These are phyloP conservation scores for Termitomyces sp. DNA, from an alignment of 768 basidiomycete species.

Conservation along the genomic window DNA sequence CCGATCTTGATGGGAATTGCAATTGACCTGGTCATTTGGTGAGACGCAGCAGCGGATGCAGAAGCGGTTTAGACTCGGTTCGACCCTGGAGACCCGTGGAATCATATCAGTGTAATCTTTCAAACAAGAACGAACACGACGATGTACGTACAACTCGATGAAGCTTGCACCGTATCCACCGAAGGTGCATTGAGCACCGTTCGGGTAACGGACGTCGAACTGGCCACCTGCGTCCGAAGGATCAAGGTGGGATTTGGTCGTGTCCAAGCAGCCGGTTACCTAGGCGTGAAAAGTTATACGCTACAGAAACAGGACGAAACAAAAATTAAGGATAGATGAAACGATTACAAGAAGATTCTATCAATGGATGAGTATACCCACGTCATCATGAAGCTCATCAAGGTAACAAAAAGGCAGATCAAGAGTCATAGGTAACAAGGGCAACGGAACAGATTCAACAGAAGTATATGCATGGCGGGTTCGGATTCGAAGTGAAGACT, in stretches of 20 bases:
- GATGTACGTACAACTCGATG: slow-evolving; percentile 37
- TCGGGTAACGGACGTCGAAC: slow-evolving; percentile 46
- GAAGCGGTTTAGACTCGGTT: slow-evolving; percentile 42
- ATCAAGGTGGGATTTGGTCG: slow-evolving; percentile 13
- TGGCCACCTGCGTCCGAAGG: slow-evolving; percentile 42
- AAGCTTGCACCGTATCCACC: slow-evolving; percentile 51
- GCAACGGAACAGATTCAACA: neutral
- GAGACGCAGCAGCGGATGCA: slow-evolving; percentile 45
- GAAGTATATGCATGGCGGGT: neutral
- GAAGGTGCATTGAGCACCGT: slow-evolving; percentile 51
- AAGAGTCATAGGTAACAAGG: neutral
- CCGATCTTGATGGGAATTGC: slow-evolving; percentile 49
- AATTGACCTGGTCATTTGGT: slow-evolving; percentile 40
- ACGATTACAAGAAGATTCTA: neutral
- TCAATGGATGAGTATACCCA: neutral
- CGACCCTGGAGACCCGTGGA: slow-evolving; percentile 30
- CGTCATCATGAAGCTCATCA: neutral
- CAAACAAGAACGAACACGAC: neutral
- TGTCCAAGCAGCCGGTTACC: slow-evolving; percentile 21
- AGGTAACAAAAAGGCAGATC: neutral
- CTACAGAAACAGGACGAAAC: neutral
- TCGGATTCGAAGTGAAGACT: neutral
- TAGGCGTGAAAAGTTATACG: neutral
- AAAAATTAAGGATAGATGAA: neutral
- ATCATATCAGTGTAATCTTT: neutral